Evolutionary conservation across 176 grass and related monocot genomes (phyloP).

Genomic region (Canna indica): DNA sequence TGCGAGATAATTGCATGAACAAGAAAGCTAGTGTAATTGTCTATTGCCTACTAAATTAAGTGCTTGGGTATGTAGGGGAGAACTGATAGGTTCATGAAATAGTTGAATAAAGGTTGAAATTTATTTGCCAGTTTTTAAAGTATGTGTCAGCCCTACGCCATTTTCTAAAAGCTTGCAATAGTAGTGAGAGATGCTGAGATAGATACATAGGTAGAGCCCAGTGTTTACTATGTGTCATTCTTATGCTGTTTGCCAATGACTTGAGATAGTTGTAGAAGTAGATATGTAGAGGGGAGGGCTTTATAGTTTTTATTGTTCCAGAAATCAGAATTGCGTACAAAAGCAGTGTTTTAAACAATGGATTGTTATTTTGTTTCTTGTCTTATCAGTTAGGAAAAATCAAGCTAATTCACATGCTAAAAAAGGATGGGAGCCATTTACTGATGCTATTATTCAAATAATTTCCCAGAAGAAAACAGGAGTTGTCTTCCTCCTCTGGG

Average conservation of each 20-base stretch:
- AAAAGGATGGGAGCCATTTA: constrained; percentile 96
- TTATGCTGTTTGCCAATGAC: too few relatives aligned
- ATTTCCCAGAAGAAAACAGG: constrained; percentile 76
- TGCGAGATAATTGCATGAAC: too few relatives aligned
- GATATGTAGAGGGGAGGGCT: too few relatives aligned
- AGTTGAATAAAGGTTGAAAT: neutral
- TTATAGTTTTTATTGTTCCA: too few relatives aligned
- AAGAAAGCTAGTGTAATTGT: neutral
- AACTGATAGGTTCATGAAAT: neutral
- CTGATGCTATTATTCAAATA: constrained; percentile 76
- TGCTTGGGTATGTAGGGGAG: neutral
- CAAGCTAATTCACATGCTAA: constrained; percentile 93
- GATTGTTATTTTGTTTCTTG: neutral
- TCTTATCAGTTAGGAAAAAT: constrained; percentile 52
- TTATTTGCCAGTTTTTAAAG: neutral
- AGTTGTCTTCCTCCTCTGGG: constrained; percentile 91
- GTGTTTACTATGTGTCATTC: too few relatives aligned
- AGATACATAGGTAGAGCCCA: too few relatives aligned
- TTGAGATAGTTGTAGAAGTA: too few relatives aligned
- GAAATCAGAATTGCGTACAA: neutral
- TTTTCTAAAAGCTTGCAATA: too few relatives aligned
- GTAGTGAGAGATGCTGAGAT: too few relatives aligned
- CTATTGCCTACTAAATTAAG: neutral
- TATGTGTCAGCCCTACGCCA: too few relatives aligned
- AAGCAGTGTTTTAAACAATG: neutral